Evolutionary conservation across 2,329 filamentous ascomycete genomes (phyloP).

Genomic region (Trichothecium sympodiale): DNA sequence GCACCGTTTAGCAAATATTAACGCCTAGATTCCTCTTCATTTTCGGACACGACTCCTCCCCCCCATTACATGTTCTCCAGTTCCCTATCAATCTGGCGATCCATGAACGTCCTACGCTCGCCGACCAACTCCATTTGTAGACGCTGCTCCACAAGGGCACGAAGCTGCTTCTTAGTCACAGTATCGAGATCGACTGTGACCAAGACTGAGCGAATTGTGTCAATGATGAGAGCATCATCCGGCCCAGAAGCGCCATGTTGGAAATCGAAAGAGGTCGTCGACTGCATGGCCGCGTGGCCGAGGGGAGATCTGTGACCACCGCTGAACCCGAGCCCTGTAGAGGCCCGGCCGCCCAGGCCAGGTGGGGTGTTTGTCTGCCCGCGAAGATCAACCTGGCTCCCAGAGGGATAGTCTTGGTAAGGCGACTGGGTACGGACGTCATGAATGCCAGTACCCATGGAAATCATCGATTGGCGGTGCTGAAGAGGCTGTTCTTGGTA

Average conservation of each 20-base stretch:
- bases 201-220: constrained; percentile 74
- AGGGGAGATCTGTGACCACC: constrained; percentile 36
- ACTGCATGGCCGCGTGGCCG: constrained; percentile 34
- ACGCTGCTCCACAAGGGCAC: constrained; percentile 83
- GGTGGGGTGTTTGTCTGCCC: constrained; percentile 35
- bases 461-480: constrained; percentile 63
- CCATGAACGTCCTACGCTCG: constrained; percentile 80
- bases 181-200: constrained; percentile 85
- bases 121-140: constrained; percentile 81
- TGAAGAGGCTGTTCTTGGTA: constrained; percentile 38
- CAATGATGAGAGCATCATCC: constrained; percentile 69
- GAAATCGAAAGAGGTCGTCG: constrained; percentile 48
- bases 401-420: constrained; percentile 42
- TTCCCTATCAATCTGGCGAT: constrained; percentile 86
- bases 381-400: constrained; percentile 51
- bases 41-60: constrained; percentile 1
- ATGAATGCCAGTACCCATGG: constrained; percentile 38
- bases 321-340: constrained; percentile 35
- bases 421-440: constrained; percentile 42
- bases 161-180: constrained; percentile 97
- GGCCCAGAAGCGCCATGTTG: constrained; percentile 52
- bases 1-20: background rate
- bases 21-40: background rate
- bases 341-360: constrained; percentile 24
- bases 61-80: constrained; percentile 73